These are phyloP conservation scores for Saccharum spontaneum DNA, from an alignment of 176 grass and related monocot genomes.

Conservation along the genomic window DNA sequence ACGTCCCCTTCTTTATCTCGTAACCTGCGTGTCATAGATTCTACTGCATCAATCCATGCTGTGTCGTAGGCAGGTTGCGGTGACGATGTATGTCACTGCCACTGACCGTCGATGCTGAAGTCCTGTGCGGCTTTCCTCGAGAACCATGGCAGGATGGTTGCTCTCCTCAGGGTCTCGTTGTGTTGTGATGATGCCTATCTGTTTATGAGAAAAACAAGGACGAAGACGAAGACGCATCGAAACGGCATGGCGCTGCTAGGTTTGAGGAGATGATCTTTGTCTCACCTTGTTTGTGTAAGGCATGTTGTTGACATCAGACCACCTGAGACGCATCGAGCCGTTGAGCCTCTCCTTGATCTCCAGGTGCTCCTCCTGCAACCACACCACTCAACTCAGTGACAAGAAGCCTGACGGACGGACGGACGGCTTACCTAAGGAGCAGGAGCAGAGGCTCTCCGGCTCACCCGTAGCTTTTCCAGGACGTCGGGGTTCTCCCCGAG, in stretches of 20 bases:
- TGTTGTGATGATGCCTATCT: too few relatives aligned
- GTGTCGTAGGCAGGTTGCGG: background rate
- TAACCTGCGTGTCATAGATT: slow-evolving; percentile 19
- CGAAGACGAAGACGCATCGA: too few relatives aligned
- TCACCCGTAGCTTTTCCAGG: slow-evolving; percentile 50
- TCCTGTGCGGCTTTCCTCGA: slow-evolving; percentile 62
- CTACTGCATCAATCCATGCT: background rate
- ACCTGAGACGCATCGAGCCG: slow-evolving; percentile 22
- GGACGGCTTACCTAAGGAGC: too few relatives aligned
- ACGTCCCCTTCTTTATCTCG: slow-evolving; percentile 51
- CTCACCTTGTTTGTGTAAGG: slow-evolving; percentile 52
- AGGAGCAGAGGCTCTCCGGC: too few relatives aligned
- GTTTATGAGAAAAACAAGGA: too few relatives aligned
- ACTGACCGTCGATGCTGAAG: slow-evolving; percentile 53
- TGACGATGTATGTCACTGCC: background rate
- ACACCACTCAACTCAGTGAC: too few relatives aligned
- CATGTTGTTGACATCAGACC: slow-evolving; percentile 61
- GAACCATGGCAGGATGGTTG: slow-evolving; percentile 73
- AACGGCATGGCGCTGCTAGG: too few relatives aligned
- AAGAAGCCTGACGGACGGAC: background rate
- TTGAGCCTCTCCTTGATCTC: slow-evolving; percentile 36
- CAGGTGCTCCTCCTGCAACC: slow-evolving; percentile 52
- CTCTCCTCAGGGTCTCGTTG: slow-evolving; percentile 64
- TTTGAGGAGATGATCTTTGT: too few relatives aligned
- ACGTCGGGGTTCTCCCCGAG: slow-evolving; percentile 55